These are phyloP conservation scores for Cicer bijugum DNA, from an alignment of 306 rosid genomes.

Conservation along the genomic window DNA sequence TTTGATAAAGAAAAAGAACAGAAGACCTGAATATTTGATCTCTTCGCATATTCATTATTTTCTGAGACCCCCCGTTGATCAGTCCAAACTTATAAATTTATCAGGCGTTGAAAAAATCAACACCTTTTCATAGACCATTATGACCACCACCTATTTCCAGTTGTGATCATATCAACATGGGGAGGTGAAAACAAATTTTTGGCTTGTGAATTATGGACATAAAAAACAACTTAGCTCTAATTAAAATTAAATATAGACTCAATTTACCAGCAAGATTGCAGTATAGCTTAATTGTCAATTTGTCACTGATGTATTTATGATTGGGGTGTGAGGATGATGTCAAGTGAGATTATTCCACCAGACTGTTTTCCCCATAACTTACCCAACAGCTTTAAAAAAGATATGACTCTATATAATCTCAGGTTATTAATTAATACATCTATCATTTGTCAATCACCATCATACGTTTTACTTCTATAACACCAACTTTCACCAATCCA, in stretches of 20 bases:
- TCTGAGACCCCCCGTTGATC: conserved; percentile 9
- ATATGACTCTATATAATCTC: background rate
- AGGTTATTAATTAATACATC: background rate
- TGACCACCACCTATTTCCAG: background rate
- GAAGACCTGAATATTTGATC: conserved; percentile 1
- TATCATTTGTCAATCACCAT: background rate
- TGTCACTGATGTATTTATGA: background rate
- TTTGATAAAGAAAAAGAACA: conserved; percentile 5
- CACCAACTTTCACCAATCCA: background rate
- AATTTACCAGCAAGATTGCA: background rate
- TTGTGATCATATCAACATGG: background rate
- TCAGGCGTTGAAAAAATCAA: conserved; percentile 8
- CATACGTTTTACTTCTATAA: background rate
- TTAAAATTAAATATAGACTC: background rate
- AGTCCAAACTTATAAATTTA: conserved; percentile 10
- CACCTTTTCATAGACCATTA: background rate
- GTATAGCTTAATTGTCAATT: background rate
- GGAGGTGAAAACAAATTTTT: conserved; percentile 20
- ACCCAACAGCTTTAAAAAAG: background rate
- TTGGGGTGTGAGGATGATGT: background rate
- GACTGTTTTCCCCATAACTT: background rate
- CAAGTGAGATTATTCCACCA: background rate
- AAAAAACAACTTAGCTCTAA: conserved; percentile 15
- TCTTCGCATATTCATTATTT: conserved; percentile 9
- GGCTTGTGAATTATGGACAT: conserved; percentile 3